These are phyloP conservation scores for Dryadomyces quercus-mongolicae DNA, from an alignment of 2,329 filamentous ascomycete genomes.

Conservation along the genomic window DNA sequence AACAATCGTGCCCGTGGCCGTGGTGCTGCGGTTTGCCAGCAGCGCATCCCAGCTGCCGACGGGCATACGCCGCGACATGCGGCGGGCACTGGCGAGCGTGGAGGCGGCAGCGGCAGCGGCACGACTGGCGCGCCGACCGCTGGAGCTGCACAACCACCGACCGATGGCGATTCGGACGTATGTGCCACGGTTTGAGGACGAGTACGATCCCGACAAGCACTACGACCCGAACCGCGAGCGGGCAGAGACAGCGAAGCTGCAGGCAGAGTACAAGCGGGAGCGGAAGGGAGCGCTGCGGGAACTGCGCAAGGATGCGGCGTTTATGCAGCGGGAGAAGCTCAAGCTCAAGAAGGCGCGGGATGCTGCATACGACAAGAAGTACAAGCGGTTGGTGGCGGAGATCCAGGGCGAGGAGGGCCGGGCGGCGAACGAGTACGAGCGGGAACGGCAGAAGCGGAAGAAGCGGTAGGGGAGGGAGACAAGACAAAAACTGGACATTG, in stretches of 20 bases:
- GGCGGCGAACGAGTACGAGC: constrained; percentile 80
- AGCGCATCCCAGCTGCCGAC: constrained; percentile 30
- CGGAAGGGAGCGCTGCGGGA: constrained; percentile 90
- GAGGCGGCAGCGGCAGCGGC: constrained; percentile 41
- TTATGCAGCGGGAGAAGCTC: constrained; percentile 82
- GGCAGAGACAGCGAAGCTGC: constrained; percentile 71
- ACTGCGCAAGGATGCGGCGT: constrained; percentile 87
- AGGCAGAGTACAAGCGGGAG: constrained; percentile 87
- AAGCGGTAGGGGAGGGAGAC: constrained; percentile 20
- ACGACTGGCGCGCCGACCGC: constrained; percentile 57
- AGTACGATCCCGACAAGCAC: constrained; percentile 88
- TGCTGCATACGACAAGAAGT: constrained; percentile 92
- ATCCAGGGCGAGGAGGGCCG: constrained; percentile 89
- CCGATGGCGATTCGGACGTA: constrained; percentile 78
- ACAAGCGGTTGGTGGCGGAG: constrained; percentile 80
- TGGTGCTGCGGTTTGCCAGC: constrained; percentile 46
- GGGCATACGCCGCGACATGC: constrained; percentile 15
- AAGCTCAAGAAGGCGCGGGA: constrained; percentile 89
- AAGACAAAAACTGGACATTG: not conserved
- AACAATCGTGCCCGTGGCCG: constrained; percentile 55
- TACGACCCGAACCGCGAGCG: constrained; percentile 93
- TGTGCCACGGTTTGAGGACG: constrained; percentile 92
- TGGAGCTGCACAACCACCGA: constrained; percentile 80
- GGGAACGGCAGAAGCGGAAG: constrained; percentile 63
- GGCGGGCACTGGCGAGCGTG: constrained; percentile 28